Conservation (phyloP, 2,329 filamentous ascomycete genomes). For the Colletotrichum spinosum region DNA sequence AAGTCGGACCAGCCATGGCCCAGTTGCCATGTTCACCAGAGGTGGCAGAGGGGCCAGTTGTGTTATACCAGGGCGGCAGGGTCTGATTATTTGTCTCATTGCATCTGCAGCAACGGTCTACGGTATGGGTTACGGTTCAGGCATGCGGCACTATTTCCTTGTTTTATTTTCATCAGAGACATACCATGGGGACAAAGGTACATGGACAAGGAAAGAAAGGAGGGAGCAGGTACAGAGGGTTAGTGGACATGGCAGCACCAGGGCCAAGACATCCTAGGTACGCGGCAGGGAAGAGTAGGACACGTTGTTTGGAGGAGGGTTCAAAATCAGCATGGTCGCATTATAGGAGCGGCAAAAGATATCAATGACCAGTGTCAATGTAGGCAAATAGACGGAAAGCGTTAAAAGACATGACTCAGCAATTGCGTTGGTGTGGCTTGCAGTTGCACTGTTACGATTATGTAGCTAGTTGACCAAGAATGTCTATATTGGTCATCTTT, state of each 20-base stretch:
- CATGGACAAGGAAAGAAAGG: conserved; percentile 16
- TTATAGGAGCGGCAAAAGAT: conserved; percentile 31
- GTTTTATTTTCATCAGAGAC: conserved; percentile 31
- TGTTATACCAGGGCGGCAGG: conserved; percentile 29
- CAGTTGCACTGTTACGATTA: too few relatives aligned
- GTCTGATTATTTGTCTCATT: conserved; percentile 34
- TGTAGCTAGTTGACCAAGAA: too few relatives aligned
- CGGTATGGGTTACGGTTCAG: conserved; percentile 35
- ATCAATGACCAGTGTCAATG: conserved; percentile 36
- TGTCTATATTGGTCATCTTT: too few relatives aligned
- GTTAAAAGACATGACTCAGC: conserved; percentile 37
- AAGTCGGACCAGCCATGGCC: conserved; percentile 14
- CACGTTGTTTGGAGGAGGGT: conserved; percentile 10
- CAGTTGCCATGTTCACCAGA: conserved; percentile 20
- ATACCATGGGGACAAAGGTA: conserved; percentile 31
- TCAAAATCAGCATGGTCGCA: conserved; percentile 26
- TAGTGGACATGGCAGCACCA: conserved; percentile 4
- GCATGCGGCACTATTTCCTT: conserved; percentile 29
- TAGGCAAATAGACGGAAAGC: conserved; percentile 37
- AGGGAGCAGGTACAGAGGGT: conserved; percentile 6
- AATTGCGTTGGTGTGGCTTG: not conserved
- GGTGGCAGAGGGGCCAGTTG: conserved; percentile 20
- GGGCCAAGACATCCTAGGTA: conserved; percentile 26
- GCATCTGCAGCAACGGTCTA: conserved; percentile 36
- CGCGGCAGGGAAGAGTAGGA: conserved; percentile 23